Conservation (phyloP, 75 land plant genomes). For the Pinus albicaulis region DNA sequence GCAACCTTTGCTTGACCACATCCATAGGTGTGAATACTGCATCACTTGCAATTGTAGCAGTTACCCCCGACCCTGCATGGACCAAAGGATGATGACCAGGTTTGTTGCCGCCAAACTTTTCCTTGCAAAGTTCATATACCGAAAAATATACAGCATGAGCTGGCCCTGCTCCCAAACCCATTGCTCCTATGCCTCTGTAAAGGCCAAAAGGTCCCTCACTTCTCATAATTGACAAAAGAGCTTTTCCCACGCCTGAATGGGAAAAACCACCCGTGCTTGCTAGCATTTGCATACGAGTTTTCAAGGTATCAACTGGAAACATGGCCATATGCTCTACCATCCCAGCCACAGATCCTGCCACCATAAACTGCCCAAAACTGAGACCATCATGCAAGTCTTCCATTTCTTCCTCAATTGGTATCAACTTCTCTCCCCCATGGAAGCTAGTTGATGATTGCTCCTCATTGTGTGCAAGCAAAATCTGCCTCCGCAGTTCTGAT, state of each 20-base stretch:
- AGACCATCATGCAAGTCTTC: slow-evolving; percentile 27
- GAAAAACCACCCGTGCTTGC: slow-evolving; percentile 28
- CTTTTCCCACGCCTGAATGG: slow-evolving; percentile 7
- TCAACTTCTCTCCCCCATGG: not conserved
- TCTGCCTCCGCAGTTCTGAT: slow-evolving; percentile 23
- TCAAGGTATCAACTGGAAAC: slow-evolving; percentile 48
- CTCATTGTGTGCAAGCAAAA: slow-evolving; percentile 6
- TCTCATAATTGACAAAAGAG: slow-evolving; percentile 26
- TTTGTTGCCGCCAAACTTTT: slow-evolving; percentile 28
- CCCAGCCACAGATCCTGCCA: slow-evolving; percentile 49
- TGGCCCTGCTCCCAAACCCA: slow-evolving; percentile 48
- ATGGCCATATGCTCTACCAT: slow-evolving; percentile 49
- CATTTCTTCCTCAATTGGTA: slow-evolving; percentile 2
- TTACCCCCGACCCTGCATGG: slow-evolving; percentile 33
- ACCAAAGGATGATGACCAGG: slow-evolving; percentile 38
- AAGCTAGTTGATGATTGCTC: slow-evolving; percentile 11
- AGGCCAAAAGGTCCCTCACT: slow-evolving; percentile 42
- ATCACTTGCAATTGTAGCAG: slow-evolving; percentile 47
- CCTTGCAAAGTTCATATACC: slow-evolving; percentile 33
- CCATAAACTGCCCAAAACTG: slow-evolving; percentile 41
- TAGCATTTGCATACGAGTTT: slow-evolving; percentile 52
- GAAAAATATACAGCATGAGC: slow-evolving; percentile 49
- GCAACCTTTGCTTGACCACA: slow-evolving; percentile 47
- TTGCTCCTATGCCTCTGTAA: slow-evolving; percentile 46
- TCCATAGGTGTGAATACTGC: slow-evolving; percentile 53